Evolutionary conservation across 495 filamentous ascomycete genomes (phyloP), one percentile per base, ranked within the genome.

Genomic region (Penicillium roqueforti): DNA sequence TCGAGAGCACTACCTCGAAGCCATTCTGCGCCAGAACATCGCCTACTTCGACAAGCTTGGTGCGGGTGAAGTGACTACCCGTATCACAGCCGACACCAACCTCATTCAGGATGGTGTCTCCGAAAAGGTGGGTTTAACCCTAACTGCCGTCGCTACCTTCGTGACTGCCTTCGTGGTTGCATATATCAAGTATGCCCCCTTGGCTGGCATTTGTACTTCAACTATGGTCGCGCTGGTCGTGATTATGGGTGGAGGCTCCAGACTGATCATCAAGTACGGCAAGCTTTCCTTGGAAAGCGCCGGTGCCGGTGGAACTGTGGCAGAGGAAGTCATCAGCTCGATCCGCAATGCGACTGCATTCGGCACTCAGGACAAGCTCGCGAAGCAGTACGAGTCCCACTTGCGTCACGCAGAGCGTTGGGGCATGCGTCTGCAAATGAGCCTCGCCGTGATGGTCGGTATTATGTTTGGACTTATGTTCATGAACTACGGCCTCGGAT

Each of bases 301-400:
- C 60, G 91, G 88, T 41, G 75, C 83, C 14, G 92, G 91, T 62
- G 92, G 92, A 42, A 91, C 87, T 0, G 80, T 98, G 18, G 92
- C 89, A 1, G 93, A 97, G 68, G 93, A 98, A 70, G 92, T 96
- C 52, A 84, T 98, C 65, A 92, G 88, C 62, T 96, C 91, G 7
- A 87, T 97, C 58, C 82, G 93, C 32, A 97, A 95, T 66, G 87
- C 91, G n/a, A 85, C 86, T 5, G 93, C 93, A 8, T 98, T 97
- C 61, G 87, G 87, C 54, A 96, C 91, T 0, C 91, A 98, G 69
- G 85, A 90, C 45, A 89, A 91, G 61, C 79, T 98, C 22, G 88
- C 90, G 16, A 79, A 77, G 57, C 85, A 92, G 72, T 97, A 97
- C 65, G 88, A 95, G 56, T 66, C 45, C 0, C 86, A 93, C 65